Conservation (phyloP, 768 basidiomycete species). For the Rubroboletus satanas region DNA sequence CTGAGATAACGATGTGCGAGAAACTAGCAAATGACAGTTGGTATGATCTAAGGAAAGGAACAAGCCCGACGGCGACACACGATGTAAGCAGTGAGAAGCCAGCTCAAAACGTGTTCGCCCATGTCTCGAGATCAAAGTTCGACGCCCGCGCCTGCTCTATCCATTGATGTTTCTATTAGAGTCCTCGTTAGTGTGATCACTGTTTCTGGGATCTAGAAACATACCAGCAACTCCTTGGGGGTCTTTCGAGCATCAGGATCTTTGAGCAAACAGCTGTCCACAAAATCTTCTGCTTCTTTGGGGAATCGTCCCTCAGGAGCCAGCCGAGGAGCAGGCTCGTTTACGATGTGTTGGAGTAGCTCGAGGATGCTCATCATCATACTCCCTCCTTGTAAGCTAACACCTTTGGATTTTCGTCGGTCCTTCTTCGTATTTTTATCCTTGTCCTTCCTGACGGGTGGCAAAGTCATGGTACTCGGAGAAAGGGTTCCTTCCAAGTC, state of each 20-base stretch:
- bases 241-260: constrained; percentile 80
- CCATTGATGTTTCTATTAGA: constrained; percentile 67
- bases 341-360: constrained; percentile 95
- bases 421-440: constrained; percentile 62
- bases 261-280: constrained; percentile 88
- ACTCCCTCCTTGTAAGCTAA: constrained; percentile 87
- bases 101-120: constrained; percentile 70
- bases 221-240: constrained; percentile 82
- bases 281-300: constrained; percentile 72
- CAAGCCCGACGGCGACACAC: constrained; percentile 5
- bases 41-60: constrained; percentile 21
- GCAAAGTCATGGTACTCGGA: constrained; percentile 53
- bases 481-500: constrained; percentile 81
- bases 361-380: constrained; percentile 99
- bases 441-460: constrained; percentile 35
- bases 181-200: constrained; percentile 8
- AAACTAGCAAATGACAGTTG: constrained; percentile 28
- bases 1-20: constrained; percentile 30
- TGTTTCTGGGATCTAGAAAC: neutral
- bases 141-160: constrained; percentile 59
- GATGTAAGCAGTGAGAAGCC: constrained; percentile 15
- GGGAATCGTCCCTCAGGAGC: constrained; percentile 73
- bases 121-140: constrained; percentile 69
- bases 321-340: constrained; percentile 91
- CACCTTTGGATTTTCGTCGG: constrained; percentile 86